Base-by-base conservation (phyloP, 192 early-diverging fungal genomes). In the Coemansia sp. region DNA sequence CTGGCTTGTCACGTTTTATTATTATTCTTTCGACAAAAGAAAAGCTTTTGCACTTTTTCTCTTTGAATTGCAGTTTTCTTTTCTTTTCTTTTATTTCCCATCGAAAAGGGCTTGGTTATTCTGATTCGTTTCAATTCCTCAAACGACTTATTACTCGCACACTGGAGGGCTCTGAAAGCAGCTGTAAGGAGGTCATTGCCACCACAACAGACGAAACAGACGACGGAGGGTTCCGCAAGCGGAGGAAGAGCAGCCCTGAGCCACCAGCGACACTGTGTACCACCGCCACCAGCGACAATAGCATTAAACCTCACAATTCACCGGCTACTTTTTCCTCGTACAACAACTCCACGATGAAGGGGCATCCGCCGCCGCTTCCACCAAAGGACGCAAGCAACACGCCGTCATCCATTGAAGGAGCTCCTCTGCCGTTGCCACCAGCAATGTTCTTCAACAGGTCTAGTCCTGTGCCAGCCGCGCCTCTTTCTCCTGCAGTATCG, bases 191-290 rank as follows among this genome's bases (percentile, higher is more conserved):
- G 7, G 29, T 19, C 52, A 8, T 34, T 32, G 50, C 27, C 50
- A 53, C 29, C 12, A 33, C n/a, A 32, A 35, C 52, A 8, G n/a
- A 53, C 29, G 52, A 7, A 15, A 50, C 46, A 3, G 46, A 50
- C 46, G 26, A 50, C 22, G 24, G 26, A 50, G 29, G 33, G 8
- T 21, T 53, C 18, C 27, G 52, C 18, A 53, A 53, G 52, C 32
- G 52, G 52, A 53, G 52, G 33, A 53, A 53, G 17, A 53, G 52
- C 52, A 53, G 29, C 3, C 52, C 52, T 9, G 32, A 53, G 26
- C 46, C 46, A 50, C 46, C n/a, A n/a, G n/a, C 46, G 24, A 27
- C 24, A 27, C 24, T 26, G 15, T 6, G 26, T 29, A 7, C 29
- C 7, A 32, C n/a, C n/a, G n/a, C n/a, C n/a, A n/a, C n/a, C n/a